A percentile compares a stretch with the other conserved stretches of the same genome.
These are phyloP conservation scores for Echeveria elegans DNA, from an alignment of 164 flowering plant genomes.

Conservation along the genomic window DNA sequence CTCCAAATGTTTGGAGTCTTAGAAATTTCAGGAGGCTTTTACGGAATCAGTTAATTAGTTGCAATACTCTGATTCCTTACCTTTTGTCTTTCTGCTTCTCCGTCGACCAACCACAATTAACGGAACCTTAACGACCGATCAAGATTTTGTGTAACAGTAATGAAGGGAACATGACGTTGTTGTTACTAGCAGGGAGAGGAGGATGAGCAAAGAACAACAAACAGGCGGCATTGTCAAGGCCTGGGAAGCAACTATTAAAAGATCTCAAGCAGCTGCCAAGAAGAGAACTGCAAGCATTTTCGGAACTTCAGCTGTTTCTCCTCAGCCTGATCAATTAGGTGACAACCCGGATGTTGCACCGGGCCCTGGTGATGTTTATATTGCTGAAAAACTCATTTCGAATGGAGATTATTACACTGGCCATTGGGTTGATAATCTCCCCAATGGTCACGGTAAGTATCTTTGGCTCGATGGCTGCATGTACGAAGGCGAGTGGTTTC, in stretches of 20 bases:
- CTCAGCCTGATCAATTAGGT: background rate
- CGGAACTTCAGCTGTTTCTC: background rate
- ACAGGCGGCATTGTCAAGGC: constrained; percentile 2
- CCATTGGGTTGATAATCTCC: constrained; percentile 59
- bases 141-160: background rate
- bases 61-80: background rate
- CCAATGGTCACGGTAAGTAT: constrained; percentile 78
- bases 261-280: constrained; percentile 2
- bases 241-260: background rate
- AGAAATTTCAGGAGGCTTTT: background rate
- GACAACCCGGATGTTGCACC: background rate
- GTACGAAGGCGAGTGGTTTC: constrained; percentile 83
- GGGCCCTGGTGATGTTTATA: constrained; percentile 28
- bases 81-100: background rate
- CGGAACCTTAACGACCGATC: background rate
- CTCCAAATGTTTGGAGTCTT: background rate
- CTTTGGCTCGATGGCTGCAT: constrained; percentile 91
- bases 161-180: background rate
- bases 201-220: constrained; percentile 5
- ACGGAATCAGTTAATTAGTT: background rate
- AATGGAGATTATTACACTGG: constrained; percentile 90
- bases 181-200: background rate
- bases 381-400: constrained; percentile 47
- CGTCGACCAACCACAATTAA: background rate
- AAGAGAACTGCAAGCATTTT: background rate